A percentile compares a stretch with the other conserved stretches of the same genome.
These are phyloP conservation scores for Cyclotella choctawhatcheeana DNA, from an alignment of 108 stramenopile genomes.

Conservation along the genomic window DNA sequence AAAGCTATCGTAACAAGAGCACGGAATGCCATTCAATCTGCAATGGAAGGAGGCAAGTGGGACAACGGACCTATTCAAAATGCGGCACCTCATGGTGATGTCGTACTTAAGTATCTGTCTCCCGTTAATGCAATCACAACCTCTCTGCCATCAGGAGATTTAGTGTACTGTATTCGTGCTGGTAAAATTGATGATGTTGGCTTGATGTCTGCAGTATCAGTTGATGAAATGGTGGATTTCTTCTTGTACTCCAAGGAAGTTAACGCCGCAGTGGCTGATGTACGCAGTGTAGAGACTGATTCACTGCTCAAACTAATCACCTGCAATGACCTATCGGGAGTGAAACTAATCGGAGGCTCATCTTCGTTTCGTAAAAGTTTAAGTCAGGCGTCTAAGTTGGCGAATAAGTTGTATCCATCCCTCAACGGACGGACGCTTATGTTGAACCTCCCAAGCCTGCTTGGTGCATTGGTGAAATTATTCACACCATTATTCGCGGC, in stretches of 20 bases:
- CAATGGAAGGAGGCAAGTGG: conserved; percentile 58
- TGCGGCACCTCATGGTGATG: background rate
- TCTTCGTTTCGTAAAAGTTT: conserved; percentile 70
- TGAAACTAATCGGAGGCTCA: conserved; percentile 28
- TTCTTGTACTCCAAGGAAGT: conserved; percentile 87
- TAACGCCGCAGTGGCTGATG: conserved; percentile 67
- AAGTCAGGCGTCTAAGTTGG: conserved; percentile 64
- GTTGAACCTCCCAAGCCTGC: conserved; percentile 73
- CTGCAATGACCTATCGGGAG: background rate
- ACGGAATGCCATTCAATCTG: conserved; percentile 50
- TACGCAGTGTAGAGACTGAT: conserved; percentile 44
- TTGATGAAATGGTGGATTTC: conserved; percentile 72
- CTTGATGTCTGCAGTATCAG: conserved; percentile 66
- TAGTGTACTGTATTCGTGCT: conserved; percentile 86
- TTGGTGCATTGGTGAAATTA: conserved; percentile 71
- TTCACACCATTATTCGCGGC: conserved; percentile 85
- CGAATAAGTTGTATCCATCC: conserved; percentile 67
- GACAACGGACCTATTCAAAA: conserved; percentile 48
- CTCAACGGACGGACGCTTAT: conserved; percentile 75
- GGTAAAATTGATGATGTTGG: conserved; percentile 76
- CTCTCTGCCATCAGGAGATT: conserved; percentile 50
- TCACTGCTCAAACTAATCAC: background rate
- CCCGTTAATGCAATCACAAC: conserved; percentile 4
- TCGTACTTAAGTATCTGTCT: background rate
- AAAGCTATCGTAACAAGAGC: conserved; percentile 63